A percentile compares a stretch with the other conserved stretches of the same genome.
These are phyloP conservation scores for Talaromyces sp. DNA, from an alignment of 2,329 filamentous ascomycete genomes.

Conservation along the genomic window DNA sequence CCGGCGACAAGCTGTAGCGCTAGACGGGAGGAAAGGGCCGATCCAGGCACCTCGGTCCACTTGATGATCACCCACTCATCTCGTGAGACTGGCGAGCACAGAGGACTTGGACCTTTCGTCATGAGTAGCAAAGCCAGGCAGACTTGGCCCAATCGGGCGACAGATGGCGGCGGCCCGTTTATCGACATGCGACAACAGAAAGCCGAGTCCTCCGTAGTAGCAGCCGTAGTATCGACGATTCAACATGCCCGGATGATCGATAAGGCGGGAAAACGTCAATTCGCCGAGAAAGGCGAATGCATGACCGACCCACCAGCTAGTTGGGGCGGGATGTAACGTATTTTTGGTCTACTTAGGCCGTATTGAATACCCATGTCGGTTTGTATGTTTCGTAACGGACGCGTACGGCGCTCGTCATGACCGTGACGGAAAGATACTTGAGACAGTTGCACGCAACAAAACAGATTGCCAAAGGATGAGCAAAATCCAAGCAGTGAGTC, in stretches of 20 bases:
- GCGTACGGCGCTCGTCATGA: conserved; percentile 6
- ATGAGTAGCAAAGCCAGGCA: not conserved
- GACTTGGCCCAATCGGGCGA: not conserved
- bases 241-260: not conserved
- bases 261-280: conserved; percentile 5
- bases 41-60: conserved; percentile 14
- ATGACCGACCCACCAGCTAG: conserved; percentile 7
- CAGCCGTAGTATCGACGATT: not conserved
- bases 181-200: not conserved
- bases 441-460: not conserved
- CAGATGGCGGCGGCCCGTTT: not conserved
- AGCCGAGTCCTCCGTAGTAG: not conserved
- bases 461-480: not conserved
- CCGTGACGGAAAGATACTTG: conserved; percentile 5
- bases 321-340: conserved; percentile 10
- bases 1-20: conserved; percentile 7
- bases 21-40: conserved; percentile 18
- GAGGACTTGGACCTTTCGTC: not conserved
- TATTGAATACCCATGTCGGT: conserved; percentile 5
- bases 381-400: conserved; percentile 2
- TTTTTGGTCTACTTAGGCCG: not conserved
- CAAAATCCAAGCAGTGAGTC: conserved; percentile 3
- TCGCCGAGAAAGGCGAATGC: not conserved
- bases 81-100: not conserved
- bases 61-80: conserved; percentile 6